A percentile compares a stretch with the other conserved stretches of the same genome.
phyloP scores from a whole-genome alignment of 2,329 filamentous ascomycete species.

The Scorias spongiosa region DNA sequence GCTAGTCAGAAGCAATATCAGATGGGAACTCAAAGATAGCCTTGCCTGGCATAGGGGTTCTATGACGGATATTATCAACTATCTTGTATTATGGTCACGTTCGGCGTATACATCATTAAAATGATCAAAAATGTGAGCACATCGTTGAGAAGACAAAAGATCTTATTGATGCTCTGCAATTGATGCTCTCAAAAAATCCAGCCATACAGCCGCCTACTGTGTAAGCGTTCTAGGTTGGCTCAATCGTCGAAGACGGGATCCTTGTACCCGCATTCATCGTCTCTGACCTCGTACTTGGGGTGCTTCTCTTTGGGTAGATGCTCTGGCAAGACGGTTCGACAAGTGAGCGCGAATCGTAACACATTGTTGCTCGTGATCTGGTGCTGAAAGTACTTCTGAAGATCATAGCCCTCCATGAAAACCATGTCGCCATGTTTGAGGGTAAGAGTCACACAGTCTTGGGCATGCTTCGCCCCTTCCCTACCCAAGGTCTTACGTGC shows the following conservation, averaged over 20 bases:
- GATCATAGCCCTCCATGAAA: slow-evolving; percentile 44
- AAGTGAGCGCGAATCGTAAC: slow-evolving; percentile 43
- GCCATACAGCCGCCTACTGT: too few species aligned
- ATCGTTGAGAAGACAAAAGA: too few species aligned
- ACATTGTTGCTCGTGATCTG: slow-evolving; percentile 35
- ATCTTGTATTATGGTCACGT: too few species aligned
- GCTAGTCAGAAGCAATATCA: too few species aligned
- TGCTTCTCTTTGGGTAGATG: slow-evolving; percentile 25
- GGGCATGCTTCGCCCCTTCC: slow-evolving; percentile 4
- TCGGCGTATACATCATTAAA: too few species aligned
- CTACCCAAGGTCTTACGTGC: slow-evolving; percentile 12
- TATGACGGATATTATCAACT: too few species aligned
- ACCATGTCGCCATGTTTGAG: slow-evolving; percentile 50
- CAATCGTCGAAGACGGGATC: slow-evolving; percentile 7
- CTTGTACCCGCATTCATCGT: slow-evolving; percentile 23
- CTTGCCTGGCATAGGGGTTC: too few species aligned
- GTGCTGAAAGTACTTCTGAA: slow-evolving; percentile 49
- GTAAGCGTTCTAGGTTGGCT: background rate
- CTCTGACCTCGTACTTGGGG: slow-evolving; percentile 23
- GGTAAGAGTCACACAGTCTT: slow-evolving; percentile 27
- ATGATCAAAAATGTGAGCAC: too few species aligned
- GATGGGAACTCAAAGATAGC: too few species aligned
- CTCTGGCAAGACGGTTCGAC: slow-evolving; percentile 34
- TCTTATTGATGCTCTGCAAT: too few species aligned
- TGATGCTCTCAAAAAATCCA: too few species aligned